Conservation (phyloP, 2,329 filamentous ascomycete genomes). For the Alternaria novae-zelandiae region DNA sequence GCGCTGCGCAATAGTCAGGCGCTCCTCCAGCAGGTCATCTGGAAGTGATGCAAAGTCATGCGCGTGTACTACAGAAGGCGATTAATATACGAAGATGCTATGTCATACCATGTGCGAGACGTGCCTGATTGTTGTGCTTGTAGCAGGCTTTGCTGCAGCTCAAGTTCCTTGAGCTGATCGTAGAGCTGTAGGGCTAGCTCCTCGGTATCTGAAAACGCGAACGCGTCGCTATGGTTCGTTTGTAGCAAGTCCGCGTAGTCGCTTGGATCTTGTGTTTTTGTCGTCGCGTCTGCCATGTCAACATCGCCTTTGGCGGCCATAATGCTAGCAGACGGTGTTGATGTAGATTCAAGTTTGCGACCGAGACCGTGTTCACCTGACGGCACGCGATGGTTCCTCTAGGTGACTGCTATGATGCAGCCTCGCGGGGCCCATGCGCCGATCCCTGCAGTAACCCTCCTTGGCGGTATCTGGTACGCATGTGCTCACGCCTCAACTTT, state of each 20-base stretch:
- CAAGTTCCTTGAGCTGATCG: conserved; percentile 73
- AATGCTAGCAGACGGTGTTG: conserved; percentile 3
- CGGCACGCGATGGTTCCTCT: conserved; percentile 7
- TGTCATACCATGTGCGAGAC: conserved; percentile 5
- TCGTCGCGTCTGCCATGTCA: conserved; percentile 27
- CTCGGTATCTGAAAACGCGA: conserved; percentile 71
- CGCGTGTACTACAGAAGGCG: conserved; percentile 28
- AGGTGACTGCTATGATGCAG: conserved; percentile 26
- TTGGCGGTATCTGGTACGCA: conserved; percentile 34
- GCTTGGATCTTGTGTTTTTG: conserved; percentile 15
- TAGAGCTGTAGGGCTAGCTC: conserved; percentile 71
- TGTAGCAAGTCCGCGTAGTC: conserved; percentile 49
- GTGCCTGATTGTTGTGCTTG: conserved; percentile 49
- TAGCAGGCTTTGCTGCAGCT: conserved; percentile 74
- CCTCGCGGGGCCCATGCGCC: conserved; percentile 30
- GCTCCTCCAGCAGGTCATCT: conserved; percentile 60
- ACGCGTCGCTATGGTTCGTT: conserved; percentile 54
- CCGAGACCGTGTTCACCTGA: conserved; percentile 29
- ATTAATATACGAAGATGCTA: conserved; percentile 17
- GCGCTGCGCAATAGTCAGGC: conserved; percentile 63
- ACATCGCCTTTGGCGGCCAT: conserved; percentile 33
- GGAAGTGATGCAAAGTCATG: conserved; percentile 49
- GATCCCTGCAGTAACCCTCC: conserved; percentile 35
- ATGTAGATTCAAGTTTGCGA: conserved; percentile 7
- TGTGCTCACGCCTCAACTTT: conserved; percentile 25